Base-by-base conservation (phyloP, 345 rosid species). In the Sapria himalayana region DNA sequence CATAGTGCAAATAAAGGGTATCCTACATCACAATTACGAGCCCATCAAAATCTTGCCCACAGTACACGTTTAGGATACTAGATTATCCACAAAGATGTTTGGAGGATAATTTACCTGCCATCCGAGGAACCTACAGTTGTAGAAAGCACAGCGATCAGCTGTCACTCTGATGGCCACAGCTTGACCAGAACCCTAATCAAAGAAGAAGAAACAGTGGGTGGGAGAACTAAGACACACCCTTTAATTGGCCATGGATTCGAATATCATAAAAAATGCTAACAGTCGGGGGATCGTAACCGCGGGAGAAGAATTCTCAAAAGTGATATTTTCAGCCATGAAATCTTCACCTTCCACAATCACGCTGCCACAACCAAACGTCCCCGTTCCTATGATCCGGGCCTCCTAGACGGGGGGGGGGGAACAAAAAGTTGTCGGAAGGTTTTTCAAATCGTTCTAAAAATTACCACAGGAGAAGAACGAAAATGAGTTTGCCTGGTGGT, bases 101-200 rank as follows among this genome's bases (percentile, higher is more conserved):
- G 3, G 39, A 39, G 17, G 15, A 22, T 3, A 41, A 53, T 25
- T 12, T 37, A 86, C 97, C 97, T 79, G 98, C 98, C 98, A 82
- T 3, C 95, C 92, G 3, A 89, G 98, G 54, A 82, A 82, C 50
- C 92, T 65, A 70, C 99, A 89, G 39, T 79, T 72, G 49, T 89
- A 89, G 60, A 89, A 89, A 8, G 93, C 93, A 32, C 98, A 89
- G 24, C 93, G 72, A 56, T 82, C 95, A 25, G 95, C 95, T 6
- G 98, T 89, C 39, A 79, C 81, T 57, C 98, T 58, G 46, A 82
- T 64, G 5, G 95, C 98, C 45, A 89, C 98, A 41, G 93, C 95
- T 67, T 89, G 98, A 23, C 86, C 92, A 37, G 98, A 89, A 56
- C 94, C 98, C 94, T 78, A 45, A 43, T 7, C 19, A 40, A 46